Evolutionary conservation across 2,329 filamentous ascomycete genomes (phyloP), one percentile per base, ranked within the genome.

Genomic region (Claviceps fusiformis): DNA sequence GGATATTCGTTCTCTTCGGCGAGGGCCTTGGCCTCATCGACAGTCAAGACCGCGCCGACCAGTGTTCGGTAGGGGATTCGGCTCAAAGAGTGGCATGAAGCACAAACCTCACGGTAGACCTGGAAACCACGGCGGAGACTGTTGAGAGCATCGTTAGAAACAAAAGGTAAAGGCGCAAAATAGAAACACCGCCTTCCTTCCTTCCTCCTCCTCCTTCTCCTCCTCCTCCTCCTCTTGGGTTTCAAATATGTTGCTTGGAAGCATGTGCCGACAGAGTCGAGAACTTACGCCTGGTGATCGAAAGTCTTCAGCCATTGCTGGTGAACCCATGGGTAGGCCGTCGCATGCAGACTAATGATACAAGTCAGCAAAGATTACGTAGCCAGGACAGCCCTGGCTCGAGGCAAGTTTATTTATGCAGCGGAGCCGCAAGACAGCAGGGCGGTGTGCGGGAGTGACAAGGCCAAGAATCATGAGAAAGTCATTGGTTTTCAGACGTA

Each of bases 1-100:
- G 96, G 92, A 78, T 96, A 98, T 76, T 98, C 93, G 77, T 95
- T 89, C 80, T 95, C 91, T 75, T 98, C 93, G 64, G 93, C 93
- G 71, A 97, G 78, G 50, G 81, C 89, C 83, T 97, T 98, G 79
- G 89, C 93, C 80, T 98, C 93, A 68, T 97, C 91, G 69, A 95
- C 89, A 57, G 93, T 98, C 81, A 96, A 82, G 72, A 95, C 80
- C 62, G 82, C 82, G 71, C 93, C 93, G 67, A 98, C 93, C 59
- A 97, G 81, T 57, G 87, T 69, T 73, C 93, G 89, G 82, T 95
- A 98, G 58, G 93, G 92, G 57, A 98, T 83, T 78, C 93, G 89
- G 74, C 79, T 85, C 61, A 98, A 85, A 60, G 93, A 98, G 81
- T 98, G 93, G 83, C 93, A 98, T 65, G 89, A 89, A 59, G 91